Evolutionary conservation across 176 grass and related monocot genomes (phyloP).

Genomic region (Poa annua): DNA sequence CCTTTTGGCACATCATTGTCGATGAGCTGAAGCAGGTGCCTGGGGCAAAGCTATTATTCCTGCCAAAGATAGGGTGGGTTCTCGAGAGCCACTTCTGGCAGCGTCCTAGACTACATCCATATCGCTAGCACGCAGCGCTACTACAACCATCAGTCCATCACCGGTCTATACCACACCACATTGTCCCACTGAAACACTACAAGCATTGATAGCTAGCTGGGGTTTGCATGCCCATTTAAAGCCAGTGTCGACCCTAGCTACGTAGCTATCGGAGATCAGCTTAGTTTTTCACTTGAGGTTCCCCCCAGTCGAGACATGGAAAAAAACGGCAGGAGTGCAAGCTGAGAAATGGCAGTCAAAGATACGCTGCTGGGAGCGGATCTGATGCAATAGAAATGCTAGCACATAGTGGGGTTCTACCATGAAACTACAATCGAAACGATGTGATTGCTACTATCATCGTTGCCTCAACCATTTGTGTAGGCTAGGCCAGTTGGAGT

Average conservation of each 20-base stretch:
- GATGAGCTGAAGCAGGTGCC: slow-evolving; percentile 40
- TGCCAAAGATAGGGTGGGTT: slow-evolving; percentile 35
- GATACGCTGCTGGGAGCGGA: background rate
- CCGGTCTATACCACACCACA: background rate
- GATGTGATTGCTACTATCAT: background rate
- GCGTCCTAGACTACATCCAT: background rate
- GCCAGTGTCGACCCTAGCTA: background rate
- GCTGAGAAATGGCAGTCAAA: slow-evolving; percentile 3
- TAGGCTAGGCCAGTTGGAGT: background rate
- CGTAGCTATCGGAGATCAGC: background rate
- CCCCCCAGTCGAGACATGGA: background rate
- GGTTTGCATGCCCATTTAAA: slow-evolving; percentile 26
- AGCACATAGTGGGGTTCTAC: background rate
- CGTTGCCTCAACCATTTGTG: slow-evolving; percentile 19
- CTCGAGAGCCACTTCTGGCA: slow-evolving; percentile 46
- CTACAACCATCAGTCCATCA: background rate
- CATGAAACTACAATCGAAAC: background rate
- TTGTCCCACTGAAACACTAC: slow-evolving; percentile 19
- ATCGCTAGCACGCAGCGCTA: background rate
- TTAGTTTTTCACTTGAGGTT: background rate
- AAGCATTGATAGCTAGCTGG: background rate
- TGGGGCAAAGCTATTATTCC: slow-evolving; percentile 42
- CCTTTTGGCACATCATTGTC: slow-evolving; percentile 58
- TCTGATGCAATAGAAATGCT: background rate
- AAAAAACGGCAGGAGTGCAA: background rate